Evolutionary conservation across 768 basidiomycete species (phyloP).

Genomic region (Nevesoporus exiguus): DNA sequence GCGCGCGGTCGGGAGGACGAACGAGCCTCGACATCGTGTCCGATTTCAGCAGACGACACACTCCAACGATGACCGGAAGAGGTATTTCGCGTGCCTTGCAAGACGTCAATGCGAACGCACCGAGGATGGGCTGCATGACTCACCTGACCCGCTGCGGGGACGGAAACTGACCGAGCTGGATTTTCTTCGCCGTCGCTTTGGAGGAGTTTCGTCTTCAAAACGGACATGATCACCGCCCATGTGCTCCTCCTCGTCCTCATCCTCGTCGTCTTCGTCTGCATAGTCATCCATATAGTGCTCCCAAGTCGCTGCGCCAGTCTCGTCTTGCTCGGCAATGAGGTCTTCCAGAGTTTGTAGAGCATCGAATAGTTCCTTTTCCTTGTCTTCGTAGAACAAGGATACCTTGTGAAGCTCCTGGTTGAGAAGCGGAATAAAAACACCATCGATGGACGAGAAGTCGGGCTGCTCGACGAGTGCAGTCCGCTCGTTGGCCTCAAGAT

Average conservation of each 20-base stretch:
- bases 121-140: neutral
- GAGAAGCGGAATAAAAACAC: conserved; percentile 67
- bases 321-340: conserved; percentile 57
- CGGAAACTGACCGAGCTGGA: conserved; percentile 27
- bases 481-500: conserved; percentile 64
- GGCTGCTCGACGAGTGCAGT: conserved; percentile 49
- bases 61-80: conserved; percentile 32
- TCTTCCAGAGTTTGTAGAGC: conserved; percentile 59
- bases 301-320: conserved; percentile 47
- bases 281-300: conserved; percentile 50
- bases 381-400: conserved; percentile 67
- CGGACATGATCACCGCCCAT: conserved; percentile 18
- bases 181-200: conserved; percentile 36
- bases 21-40: conserved; percentile 34
- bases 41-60: conserved; percentile 45
- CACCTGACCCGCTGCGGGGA: conserved; percentile 25
- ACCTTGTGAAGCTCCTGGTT: conserved; percentile 85
- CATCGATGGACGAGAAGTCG: conserved; percentile 44
- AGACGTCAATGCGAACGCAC: neutral
- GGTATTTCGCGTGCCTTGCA: conserved; percentile 11
- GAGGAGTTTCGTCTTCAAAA: conserved; percentile 26
- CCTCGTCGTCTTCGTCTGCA: conserved; percentile 53
- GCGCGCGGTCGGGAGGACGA: conserved; percentile 18
- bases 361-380: conserved; percentile 67
- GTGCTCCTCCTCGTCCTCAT: conserved; percentile 53